phyloP scores from a whole-genome alignment of 192 early-diverging fungal species.

The Coemansia sp. region DNA sequence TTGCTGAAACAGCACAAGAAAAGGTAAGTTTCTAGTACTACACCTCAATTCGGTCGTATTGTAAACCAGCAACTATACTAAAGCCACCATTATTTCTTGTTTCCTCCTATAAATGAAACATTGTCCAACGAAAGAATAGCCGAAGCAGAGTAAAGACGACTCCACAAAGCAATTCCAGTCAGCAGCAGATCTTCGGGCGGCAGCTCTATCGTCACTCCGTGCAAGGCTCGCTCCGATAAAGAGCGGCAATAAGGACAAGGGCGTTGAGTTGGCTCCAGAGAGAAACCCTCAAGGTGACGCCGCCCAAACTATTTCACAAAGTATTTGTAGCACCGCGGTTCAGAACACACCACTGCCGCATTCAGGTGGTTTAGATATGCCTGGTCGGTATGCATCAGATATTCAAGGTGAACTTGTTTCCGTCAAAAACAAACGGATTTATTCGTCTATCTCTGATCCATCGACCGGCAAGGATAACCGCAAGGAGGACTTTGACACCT shows the following conservation, averaged over 20 bases:
- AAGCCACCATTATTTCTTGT: background rate
- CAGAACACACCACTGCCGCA: background rate
- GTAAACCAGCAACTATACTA: background rate
- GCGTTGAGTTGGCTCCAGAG: too few relatives aligned
- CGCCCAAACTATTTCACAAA: background rate
- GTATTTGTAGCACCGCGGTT: background rate
- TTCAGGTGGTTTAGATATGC: conserved; percentile 10
- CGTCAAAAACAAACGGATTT: background rate
- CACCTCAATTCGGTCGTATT: background rate
- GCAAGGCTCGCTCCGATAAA: conserved; percentile 1
- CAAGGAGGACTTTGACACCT: conserved; percentile 18
- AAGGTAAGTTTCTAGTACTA: conserved; percentile 4
- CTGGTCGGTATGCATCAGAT: conserved; percentile 21
- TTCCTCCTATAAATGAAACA: background rate
- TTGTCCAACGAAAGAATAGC: background rate
- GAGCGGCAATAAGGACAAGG: background rate
- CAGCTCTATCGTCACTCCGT: conserved; percentile 19
- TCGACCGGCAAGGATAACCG: background rate
- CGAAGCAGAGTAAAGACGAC: background rate
- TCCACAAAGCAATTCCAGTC: background rate
- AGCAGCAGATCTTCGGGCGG: conserved; percentile 20
- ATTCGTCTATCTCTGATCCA: background rate
- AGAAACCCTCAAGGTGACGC: background rate
- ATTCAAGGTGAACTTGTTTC: conserved; percentile 31
- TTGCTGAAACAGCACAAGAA: background rate